These are phyloP conservation scores for Carallia pectinifolia DNA, from an alignment of 345 rosid species.

Conservation along the genomic window DNA sequence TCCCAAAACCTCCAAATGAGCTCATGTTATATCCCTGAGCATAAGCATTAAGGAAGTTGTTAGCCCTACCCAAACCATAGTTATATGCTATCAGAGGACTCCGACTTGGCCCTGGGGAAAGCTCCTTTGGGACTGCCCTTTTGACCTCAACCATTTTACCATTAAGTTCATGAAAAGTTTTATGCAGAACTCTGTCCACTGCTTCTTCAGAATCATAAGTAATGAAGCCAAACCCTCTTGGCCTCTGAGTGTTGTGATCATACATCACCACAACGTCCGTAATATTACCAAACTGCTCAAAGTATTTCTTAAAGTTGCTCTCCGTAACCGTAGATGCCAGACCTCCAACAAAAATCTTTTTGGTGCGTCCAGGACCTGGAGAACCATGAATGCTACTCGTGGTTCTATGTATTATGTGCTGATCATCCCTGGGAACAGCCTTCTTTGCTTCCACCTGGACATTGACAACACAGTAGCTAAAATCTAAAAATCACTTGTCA, in stretches of 20 bases:
- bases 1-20: conserved; percentile 53
- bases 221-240: conserved; percentile 98
- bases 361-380: conserved; percentile 58
- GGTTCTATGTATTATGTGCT: conserved; percentile 56
- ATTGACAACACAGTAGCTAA: conserved; percentile 9
- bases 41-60: conserved; percentile 65
- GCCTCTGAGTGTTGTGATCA: conserved; percentile 93
- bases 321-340: conserved; percentile 68
- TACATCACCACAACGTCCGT: conserved; percentile 97
- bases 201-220: conserved; percentile 88
- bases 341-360: conserved; percentile 92
- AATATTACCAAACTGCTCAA: conserved; percentile 80
- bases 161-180: conserved; percentile 89
- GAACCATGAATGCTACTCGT: conserved; percentile 52
- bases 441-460: conserved; percentile 95
- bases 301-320: conserved; percentile 73
- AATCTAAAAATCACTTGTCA: conserved; percentile 15
- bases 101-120: conserved; percentile 60
- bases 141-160: conserved; percentile 99
- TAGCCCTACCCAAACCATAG: conserved; percentile 56
- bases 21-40: conserved; percentile 61
- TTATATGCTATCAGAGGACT: conserved; percentile 62
- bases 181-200: conserved; percentile 80
- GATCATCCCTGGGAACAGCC: conserved; percentile 91
- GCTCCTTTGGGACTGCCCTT: conserved; percentile 95